Percentiles rank a stretch among this genome's conserved stretches.
phyloP scores from a whole-genome alignment of 805 yeast species.

The Yamadazyma endophytica region DNA sequence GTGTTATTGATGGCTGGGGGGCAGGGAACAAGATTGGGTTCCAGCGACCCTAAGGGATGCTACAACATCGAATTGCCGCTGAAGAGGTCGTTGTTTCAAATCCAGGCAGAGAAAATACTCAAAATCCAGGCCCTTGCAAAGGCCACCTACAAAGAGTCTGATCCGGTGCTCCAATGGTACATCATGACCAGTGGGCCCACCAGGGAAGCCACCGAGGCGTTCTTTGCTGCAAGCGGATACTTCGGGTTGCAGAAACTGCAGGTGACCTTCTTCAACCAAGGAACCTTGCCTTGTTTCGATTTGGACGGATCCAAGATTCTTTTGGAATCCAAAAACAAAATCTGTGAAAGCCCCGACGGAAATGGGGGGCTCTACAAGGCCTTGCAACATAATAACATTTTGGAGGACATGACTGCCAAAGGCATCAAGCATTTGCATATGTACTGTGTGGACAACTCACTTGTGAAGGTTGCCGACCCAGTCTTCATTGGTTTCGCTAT shows the following conservation, averaged over 20 bases:
- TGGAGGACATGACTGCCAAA: conserved; percentile 61
- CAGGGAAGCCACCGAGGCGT: conserved; percentile 65
- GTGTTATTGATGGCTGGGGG: conserved; percentile 97
- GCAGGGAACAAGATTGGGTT: conserved; percentile 94
- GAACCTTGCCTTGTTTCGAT: conserved; percentile 87
- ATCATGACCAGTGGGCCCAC: conserved; percentile 96
- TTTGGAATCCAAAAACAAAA: conserved; percentile 47
- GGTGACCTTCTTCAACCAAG: conserved; percentile 85
- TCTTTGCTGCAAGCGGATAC: conserved; percentile 55
- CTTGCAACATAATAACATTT: conserved; percentile 54
- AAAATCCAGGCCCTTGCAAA: conserved; percentile 58
- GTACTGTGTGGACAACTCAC: conserved; percentile 94
- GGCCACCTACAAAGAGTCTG: conserved; percentile 18
- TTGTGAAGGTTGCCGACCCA: conserved; percentile 94
- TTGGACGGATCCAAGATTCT: conserved; percentile 66
- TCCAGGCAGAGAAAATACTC: conserved; percentile 83
- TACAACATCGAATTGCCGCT: conserved; percentile 85
- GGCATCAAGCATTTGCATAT: conserved; percentile 89
- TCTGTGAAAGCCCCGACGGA: conserved; percentile 93
- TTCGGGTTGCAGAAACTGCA: conserved; percentile 67
- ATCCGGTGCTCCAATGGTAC: conserved; percentile 65
- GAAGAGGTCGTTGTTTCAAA: conserved; percentile 76
- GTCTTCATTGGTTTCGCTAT: conserved; percentile 82
- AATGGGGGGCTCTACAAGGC: conserved; percentile 96
- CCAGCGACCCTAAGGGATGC: conserved; percentile 90